Base-by-base conservation (phyloP, 169 alveolate species). In the Plasmodium cynomolgi region DNA sequence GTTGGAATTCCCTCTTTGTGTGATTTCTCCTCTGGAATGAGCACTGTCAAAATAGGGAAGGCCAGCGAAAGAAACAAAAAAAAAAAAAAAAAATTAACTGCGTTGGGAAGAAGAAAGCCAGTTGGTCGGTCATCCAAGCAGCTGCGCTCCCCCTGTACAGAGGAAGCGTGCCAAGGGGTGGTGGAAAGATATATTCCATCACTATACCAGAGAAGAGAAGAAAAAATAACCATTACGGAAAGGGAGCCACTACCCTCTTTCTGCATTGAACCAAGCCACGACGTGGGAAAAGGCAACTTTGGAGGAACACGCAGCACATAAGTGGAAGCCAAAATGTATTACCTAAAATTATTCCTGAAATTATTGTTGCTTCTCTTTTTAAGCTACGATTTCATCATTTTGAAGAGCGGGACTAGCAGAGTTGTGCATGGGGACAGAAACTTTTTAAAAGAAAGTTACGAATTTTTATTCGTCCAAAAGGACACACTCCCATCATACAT, bases 351-450 rank as follows among this genome's bases (percentile, higher is more conserved):
- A 11, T 74, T 29, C 81, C 80, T 85, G 80, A 85, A 85, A 23
- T 13, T 85, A 47, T 39, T 74, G 47, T 31, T 74, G 33, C 47
- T 85, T 7, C 77, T 85, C 58, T 85, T 85, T 85, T 85, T 85
- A 50, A 85, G 93, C 62, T 85, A 85, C 68, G 93, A 85, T 75
- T 85, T 85, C 29, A 41, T 85, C 44, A 23, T 74, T 74, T 85
- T 85, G 81, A 85, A 85, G 39, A 74, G 26, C 80, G 93, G 80
- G 71, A 44, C 34, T 75, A 47, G n/a, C 9, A 29, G 23, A 62
- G 80, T 13, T 13, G 34, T 68, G 15, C 77, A 68, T 26, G 31
- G 41, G 31, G 58, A 75, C n/a, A 62, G 93, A 8, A 13, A 41
- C 41, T 85, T 85, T 74, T 85, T 85, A 23, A 75, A 75, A 75